Percentiles rank a stretch among this genome's conserved stretches.
These are phyloP conservation scores for Thraustochytrium sp. DNA, from an alignment of 352 stramenopile species.

Conservation along the genomic window DNA sequence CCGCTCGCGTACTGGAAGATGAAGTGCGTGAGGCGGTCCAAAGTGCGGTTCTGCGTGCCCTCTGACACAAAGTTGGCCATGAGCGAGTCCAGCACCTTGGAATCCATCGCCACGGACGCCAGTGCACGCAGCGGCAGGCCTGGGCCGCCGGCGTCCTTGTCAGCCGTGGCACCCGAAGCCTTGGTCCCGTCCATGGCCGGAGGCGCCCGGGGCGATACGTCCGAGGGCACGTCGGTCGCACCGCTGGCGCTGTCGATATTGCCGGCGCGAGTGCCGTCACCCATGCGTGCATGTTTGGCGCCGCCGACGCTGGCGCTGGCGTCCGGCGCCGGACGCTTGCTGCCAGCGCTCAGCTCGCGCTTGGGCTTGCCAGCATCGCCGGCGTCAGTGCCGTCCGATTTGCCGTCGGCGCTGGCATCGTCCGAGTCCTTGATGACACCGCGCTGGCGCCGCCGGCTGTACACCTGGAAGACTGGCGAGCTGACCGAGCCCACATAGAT, in stretches of 20 bases:
- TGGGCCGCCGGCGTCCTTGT: background rate
- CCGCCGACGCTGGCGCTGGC: too few relatives aligned
- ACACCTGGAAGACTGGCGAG: conserved; percentile 5
- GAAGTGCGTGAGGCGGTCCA: conserved; percentile 9
- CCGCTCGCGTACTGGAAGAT: conserved; percentile 2
- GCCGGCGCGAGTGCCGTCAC: too few relatives aligned
- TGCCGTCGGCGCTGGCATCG: too few relatives aligned
- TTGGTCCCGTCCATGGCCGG: background rate
- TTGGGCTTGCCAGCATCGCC: background rate
- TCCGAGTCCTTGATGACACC: background rate
- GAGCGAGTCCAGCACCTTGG: background rate
- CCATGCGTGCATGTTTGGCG: too few relatives aligned
- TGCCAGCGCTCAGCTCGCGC: background rate
- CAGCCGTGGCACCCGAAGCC: background rate
- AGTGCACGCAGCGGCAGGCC: background rate
- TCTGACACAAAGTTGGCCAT: background rate
- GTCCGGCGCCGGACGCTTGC: background rate
- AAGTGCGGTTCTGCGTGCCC: background rate
- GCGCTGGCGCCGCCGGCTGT: background rate
- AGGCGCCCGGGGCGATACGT: background rate
- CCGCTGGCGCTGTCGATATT: too few relatives aligned
- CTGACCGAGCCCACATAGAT: background rate
- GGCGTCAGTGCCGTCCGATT: background rate
- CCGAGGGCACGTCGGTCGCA: too few relatives aligned
- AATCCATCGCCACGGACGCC: background rate